phyloP scores from a whole-genome alignment of 441 rosid species.

The Aquilaria agallochum region DNA sequence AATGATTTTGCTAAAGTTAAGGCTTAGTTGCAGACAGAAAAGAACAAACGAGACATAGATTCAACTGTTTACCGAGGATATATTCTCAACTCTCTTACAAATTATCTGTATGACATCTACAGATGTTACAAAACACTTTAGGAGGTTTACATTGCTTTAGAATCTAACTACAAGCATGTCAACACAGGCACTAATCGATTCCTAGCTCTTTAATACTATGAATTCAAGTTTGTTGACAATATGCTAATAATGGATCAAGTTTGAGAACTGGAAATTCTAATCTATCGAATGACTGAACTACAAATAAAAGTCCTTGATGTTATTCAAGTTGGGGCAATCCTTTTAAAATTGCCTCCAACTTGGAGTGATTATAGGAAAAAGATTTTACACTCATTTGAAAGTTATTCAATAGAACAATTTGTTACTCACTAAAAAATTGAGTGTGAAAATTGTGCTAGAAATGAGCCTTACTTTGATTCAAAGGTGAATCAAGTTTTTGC shows the following conservation, averaged over 20 bases:
- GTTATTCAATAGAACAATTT: too few relatives aligned
- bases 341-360: background rate
- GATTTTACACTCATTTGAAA: background rate
- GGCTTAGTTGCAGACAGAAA: background rate
- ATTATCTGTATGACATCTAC: too few relatives aligned
- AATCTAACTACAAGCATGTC: too few relatives aligned
- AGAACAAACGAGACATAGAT: background rate
- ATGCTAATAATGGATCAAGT: too few relatives aligned
- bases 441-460: too few relatives aligned
- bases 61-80: too few relatives aligned
- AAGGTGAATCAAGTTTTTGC: too few relatives aligned
- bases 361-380: background rate
- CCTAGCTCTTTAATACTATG: background rate
- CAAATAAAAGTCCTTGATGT: background rate
- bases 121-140: too few relatives aligned
- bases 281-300: background rate
- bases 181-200: background rate
- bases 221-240: too few relatives aligned
- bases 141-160: too few relatives aligned
- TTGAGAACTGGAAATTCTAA: background rate
- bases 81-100: background rate
- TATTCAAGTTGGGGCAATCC: background rate
- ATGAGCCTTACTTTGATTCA: too few relatives aligned
- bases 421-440: too few relatives aligned
- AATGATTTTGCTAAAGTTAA: background rate